phyloP scores from a whole-genome alignment of 208 protist species.

The Leishmania major region DNA sequence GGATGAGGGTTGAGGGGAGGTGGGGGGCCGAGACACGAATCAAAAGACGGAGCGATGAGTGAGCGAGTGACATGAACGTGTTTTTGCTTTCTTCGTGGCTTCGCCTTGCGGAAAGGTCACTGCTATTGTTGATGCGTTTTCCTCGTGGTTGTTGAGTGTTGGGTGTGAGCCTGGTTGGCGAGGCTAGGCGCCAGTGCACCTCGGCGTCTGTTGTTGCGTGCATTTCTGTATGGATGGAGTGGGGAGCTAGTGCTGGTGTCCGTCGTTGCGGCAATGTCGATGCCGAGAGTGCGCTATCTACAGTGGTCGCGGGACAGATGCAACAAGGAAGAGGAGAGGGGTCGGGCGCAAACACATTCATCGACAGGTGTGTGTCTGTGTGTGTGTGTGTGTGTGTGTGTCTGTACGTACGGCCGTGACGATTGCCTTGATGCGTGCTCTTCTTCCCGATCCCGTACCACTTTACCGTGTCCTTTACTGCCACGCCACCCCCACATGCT shows the following conservation, averaged over 20 bases:
- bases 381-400: not conserved
- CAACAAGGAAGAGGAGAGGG: slow-evolving; percentile 2
- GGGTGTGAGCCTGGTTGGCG: not conserved
- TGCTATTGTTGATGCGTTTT: not conserved
- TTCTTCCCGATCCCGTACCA: not conserved
- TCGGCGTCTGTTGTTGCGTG: not conserved
- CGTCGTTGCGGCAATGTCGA: not conserved
- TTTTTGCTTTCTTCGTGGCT: not conserved
- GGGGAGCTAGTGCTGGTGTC: not conserved
- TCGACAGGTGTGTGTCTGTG: not conserved
- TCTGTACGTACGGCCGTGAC: not conserved
- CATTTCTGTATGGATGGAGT: not conserved
- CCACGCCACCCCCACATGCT: not conserved
- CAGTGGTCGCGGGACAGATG: not conserved
- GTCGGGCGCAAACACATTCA: slow-evolving; percentile 7
- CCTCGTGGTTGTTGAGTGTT: not conserved
- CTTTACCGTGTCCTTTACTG: not conserved
- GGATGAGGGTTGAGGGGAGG: too few relatives aligned
- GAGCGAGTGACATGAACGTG: not conserved
- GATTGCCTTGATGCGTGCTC: not conserved
- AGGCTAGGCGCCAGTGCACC: not conserved
- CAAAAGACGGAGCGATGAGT: not conserved
- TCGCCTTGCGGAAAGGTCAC: not conserved
- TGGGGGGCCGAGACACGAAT: not conserved
- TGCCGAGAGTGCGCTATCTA: not conserved